Evolutionary conservation across 75 land plant species (phyloP).

Genomic region (Sequoiadendron giganteum): DNA sequence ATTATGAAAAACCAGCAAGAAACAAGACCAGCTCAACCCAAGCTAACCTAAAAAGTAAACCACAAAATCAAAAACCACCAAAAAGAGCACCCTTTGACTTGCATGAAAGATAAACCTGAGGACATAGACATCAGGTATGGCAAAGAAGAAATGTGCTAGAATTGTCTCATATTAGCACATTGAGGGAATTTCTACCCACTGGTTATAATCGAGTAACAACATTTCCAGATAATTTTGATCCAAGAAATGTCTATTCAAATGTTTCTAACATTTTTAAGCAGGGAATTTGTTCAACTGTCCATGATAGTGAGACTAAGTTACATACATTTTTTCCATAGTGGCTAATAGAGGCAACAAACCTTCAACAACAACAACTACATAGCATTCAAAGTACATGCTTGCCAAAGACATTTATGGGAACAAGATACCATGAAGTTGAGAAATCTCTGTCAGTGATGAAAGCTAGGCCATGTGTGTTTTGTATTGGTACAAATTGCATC

Average conservation of each 20-base stretch:
- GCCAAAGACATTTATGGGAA: background rate
- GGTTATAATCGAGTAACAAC: conserved; percentile 11
- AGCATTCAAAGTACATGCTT: background rate
- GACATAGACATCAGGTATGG: too few relatives aligned
- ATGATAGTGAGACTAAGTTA: conserved; percentile 19
- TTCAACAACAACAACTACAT: conserved; percentile 15
- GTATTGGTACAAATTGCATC: conserved; percentile 31
- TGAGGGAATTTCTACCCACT: conserved; percentile 9
- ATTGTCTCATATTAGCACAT: conserved; percentile 14
- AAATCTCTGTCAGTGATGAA: conserved; percentile 2
- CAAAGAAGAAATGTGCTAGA: conserved; percentile 18
- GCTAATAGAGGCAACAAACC: conserved; percentile 14
- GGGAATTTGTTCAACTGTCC: conserved; percentile 4
- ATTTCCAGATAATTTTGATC: conserved; percentile 22
- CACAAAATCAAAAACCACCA: too few relatives aligned
- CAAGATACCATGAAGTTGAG: background rate
- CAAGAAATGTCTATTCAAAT: conserved; percentile 13
- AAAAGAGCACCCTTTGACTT: too few relatives aligned
- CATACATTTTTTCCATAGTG: conserved; percentile 26
- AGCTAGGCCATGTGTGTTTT: conserved; percentile 39
- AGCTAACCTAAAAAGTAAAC: too few relatives aligned
- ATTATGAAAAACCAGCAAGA: too few relatives aligned
- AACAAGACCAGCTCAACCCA: too few relatives aligned
- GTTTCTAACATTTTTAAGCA: conserved; percentile 16
- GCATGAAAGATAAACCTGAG: too few relatives aligned